Base-by-base conservation (phyloP, 306 rosid species). In the Mimosa bimucronata region DNA sequence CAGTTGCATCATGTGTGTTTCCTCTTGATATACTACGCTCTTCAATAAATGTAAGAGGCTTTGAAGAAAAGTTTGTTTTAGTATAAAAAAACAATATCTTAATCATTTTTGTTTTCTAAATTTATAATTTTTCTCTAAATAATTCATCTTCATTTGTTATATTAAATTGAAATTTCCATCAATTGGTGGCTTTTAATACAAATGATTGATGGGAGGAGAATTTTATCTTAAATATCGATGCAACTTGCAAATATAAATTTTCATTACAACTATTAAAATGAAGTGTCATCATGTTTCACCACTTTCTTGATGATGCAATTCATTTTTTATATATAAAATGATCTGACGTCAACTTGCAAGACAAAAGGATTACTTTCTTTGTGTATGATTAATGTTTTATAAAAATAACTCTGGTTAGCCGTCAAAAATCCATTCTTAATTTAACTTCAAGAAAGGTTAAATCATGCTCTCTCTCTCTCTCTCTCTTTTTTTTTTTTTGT, bases 391-490 rank as follows among this genome's bases (percentile, higher is more conserved):
- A 11, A 21, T 74, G 23, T 73, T 73, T 55, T 55, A 21, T 21
- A 31, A 34, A 53, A 18, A 31, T 0, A n/a, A 19, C 30, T 52
- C 21, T 53, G 19, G 77, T 73, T 73, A 73, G 66, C 66, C 77
- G 48, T 12, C 48, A 50, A 48, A 72, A 26, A 31, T 7, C 48
- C 61, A 26, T 9, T 61, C 34, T 74, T 13, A 66, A 66, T 81
- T 50, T 58, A 74, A 80, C 50, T 52, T 74, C 50, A 73, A 74
- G 21, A 80, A 74, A 67, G 31, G 26, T 23, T 57, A 29, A 50
- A 15, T 75, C 72, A 75, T 57, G 73, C 66, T 81, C n/a, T n/a
- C n/a, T n/a, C n/a, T n/a, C n/a, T n/a, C n/a, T n/a, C n/a, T n/a
- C n/a, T n/a, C n/a, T n/a, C n/a, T n/a, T n/a, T n/a, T n/a, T n/a